These are phyloP conservation scores for Pythium vanterpoolii DNA, from an alignment of 352 stramenopile species.

Conservation along the genomic window DNA sequence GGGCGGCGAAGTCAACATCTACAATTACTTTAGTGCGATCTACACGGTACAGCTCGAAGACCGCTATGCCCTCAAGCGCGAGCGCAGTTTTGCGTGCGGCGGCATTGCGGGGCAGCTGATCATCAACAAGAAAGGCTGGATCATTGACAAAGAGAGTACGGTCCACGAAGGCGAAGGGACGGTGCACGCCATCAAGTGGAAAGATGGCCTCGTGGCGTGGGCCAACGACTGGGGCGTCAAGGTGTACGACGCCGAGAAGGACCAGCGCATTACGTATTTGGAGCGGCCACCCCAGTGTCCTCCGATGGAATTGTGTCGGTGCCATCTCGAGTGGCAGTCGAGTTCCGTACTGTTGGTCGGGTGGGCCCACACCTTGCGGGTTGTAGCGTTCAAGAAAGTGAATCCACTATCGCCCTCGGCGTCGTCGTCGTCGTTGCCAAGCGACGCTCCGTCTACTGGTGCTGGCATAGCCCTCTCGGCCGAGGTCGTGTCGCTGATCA, in stretches of 20 bases:
- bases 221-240: conserved; percentile 87
- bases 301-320: conserved; percentile 79
- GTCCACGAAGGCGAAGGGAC: conserved; percentile 81
- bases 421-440: conserved; percentile 8
- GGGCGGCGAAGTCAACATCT: conserved; percentile 84
- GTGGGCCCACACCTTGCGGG: conserved; percentile 75
- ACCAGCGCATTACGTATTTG: conserved; percentile 81
- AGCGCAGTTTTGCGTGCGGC: conserved; percentile 79
- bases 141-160: conserved; percentile 85
- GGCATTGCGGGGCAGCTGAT: conserved; percentile 79
- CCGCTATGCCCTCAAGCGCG: conserved; percentile 71
- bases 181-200: conserved; percentile 80
- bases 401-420: conserved; percentile 36
- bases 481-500: conserved; percentile 68
- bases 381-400: conserved; percentile 69
- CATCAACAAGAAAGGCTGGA: conserved; percentile 85
- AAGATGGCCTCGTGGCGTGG: conserved; percentile 73
- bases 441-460: conserved; percentile 16
- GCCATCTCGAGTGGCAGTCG: conserved; percentile 75
- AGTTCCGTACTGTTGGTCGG: conserved; percentile 59
- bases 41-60: conserved; percentile 82
- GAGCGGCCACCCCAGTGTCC: conserved; percentile 75
- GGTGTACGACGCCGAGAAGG: conserved; percentile 72
- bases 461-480: conserved; percentile 38
- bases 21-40: conserved; percentile 85